Percentiles rank a stretch among this genome's conserved stretches.
Evolutionary conservation across 805 yeast species (phyloP).

Genomic region (Isabelozyma rhagii): DNA sequence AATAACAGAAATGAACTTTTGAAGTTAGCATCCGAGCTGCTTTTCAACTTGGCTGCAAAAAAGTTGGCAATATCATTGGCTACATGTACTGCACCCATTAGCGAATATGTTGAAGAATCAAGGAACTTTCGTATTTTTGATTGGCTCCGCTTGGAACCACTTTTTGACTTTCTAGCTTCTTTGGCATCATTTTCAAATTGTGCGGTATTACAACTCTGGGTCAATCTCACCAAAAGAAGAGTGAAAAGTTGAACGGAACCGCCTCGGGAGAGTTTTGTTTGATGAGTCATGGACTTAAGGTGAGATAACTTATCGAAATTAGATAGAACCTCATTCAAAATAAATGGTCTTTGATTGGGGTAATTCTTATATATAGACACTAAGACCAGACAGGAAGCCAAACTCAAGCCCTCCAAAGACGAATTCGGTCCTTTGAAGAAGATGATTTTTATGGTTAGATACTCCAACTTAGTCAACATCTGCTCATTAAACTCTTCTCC

Average conservation of each 20-base stretch:
- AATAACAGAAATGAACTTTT: constrained; percentile 49
- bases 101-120: background rate
- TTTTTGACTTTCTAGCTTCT: background rate
- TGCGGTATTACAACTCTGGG: constrained; percentile 35
- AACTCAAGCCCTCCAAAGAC: constrained; percentile 23
- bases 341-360: constrained; percentile 54
- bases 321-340: constrained; percentile 57
- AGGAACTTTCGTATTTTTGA: constrained; percentile 2
- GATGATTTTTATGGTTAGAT: constrained; percentile 39
- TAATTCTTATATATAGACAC: constrained; percentile 34
- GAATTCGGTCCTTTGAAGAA: constrained; percentile 24
- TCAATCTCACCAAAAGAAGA: constrained; percentile 39
- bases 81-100: constrained; percentile 5
- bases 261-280: constrained; percentile 42
- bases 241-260: constrained; percentile 48
- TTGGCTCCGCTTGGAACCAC: background rate
- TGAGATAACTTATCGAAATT: constrained; percentile 49
- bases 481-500: constrained; percentile 39
- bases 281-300: constrained; percentile 42
- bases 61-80: constrained; percentile 26
- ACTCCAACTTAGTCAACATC: constrained; percentile 57
- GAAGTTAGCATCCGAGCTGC: constrained; percentile 22
- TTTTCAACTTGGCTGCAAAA: constrained; percentile 12
- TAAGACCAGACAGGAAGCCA: constrained; percentile 22
- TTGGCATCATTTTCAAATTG: constrained; percentile 1